phyloP scores from a whole-genome alignment of 192 early-diverging fungal species.

The Coemansia sp. region DNA sequence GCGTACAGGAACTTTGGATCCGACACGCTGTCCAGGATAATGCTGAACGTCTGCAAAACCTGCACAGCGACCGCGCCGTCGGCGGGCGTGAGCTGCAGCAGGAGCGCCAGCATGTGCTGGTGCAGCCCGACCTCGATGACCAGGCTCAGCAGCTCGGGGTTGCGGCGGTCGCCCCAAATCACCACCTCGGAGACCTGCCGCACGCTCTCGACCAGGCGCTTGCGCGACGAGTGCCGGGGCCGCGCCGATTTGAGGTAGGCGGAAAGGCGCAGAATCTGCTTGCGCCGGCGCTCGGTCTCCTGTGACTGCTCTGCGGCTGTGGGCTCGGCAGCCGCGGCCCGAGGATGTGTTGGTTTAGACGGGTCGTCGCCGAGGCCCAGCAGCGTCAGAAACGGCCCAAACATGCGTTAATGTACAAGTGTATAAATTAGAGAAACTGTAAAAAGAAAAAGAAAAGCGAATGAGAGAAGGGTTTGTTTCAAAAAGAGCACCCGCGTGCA shows the following conservation, averaged over 20 bases:
- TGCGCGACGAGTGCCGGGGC: constrained; percentile 8
- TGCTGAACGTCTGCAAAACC: constrained; percentile 53
- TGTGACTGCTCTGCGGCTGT: constrained; percentile 3
- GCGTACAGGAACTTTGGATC: constrained; percentile 50
- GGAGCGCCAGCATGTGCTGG: constrained; percentile 28
- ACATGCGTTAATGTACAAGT: constrained; percentile 10
- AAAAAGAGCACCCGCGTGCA: no score
- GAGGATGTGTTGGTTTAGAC: not conserved
- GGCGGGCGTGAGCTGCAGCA: not conserved
- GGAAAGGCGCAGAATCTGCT: constrained; percentile 16
- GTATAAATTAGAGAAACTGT: no score
- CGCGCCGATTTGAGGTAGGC: constrained; percentile 18
- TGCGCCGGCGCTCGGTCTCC: constrained; percentile 4
- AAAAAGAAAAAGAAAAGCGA: no score
- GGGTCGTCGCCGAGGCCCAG: constrained; percentile 15
- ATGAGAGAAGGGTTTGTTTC: no score
- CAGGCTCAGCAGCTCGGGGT: constrained; percentile 37
- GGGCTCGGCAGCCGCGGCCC: not conserved
- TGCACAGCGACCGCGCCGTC: constrained; percentile 37
- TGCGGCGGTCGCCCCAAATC: constrained; percentile 48
- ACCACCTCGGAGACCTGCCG: constrained; percentile 38
- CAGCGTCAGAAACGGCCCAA: constrained; percentile 21
- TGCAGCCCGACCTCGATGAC: constrained; percentile 39
- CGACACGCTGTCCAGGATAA: constrained; percentile 51
- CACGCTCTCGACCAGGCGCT: constrained; percentile 37